Evolutionary conservation across 176 grass and related monocot species (phyloP).

Genomic region (Panicum miliaceum): DNA sequence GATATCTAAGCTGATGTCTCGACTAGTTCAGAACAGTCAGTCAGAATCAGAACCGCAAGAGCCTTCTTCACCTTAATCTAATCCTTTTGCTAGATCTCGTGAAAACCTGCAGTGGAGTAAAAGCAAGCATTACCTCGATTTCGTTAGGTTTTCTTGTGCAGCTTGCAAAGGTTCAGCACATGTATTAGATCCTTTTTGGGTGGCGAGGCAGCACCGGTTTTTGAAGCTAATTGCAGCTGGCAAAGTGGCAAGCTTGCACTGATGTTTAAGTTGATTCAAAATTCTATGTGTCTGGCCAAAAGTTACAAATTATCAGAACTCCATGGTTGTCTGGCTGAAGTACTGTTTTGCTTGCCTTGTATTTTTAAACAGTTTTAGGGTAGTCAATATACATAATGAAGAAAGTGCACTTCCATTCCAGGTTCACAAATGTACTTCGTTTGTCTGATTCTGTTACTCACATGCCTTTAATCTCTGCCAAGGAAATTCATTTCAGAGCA

Average conservation of each 20-base stretch:
- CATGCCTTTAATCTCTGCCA: background rate
- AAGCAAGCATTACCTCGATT: constrained; percentile 39
- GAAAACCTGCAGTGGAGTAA: constrained; percentile 55
- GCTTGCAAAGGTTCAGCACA: constrained; percentile 37
- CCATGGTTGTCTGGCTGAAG: constrained; percentile 21
- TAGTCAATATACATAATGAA: constrained; percentile 47
- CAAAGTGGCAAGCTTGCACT: constrained; percentile 39
- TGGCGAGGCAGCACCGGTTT: constrained; percentile 33
- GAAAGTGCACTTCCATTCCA: background rate
- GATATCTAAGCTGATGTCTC: constrained; percentile 97
- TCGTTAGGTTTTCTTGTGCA: constrained; percentile 51
- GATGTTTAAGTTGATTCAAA: constrained; percentile 28
- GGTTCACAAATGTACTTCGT: background rate
- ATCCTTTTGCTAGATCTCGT: constrained; percentile 63
- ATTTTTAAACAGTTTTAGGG: constrained; percentile 37
- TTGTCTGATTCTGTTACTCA: background rate
- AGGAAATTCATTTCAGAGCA: background rate
- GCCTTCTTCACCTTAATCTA: constrained; percentile 67
- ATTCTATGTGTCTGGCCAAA: background rate
- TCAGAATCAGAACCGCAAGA: constrained; percentile 70
- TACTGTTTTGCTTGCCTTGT: constrained; percentile 32
- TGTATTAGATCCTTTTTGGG: constrained; percentile 37
- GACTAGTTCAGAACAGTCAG: constrained; percentile 84
- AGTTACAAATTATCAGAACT: background rate
- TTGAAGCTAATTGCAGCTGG: constrained; percentile 56